These are phyloP conservation scores for Podaxis sp. DNA, from an alignment of 768 basidiomycete species.

Conservation along the genomic window DNA sequence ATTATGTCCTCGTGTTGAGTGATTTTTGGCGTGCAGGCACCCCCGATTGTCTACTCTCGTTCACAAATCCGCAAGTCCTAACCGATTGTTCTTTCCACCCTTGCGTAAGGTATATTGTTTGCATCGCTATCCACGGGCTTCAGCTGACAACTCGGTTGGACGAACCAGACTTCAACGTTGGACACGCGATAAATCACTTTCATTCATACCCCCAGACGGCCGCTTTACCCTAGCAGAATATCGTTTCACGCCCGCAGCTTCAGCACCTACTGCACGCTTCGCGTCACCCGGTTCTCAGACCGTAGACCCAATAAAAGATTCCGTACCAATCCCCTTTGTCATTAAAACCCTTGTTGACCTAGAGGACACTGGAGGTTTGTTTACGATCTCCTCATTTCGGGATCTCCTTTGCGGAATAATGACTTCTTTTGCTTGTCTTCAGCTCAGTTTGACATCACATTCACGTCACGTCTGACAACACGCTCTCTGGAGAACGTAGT, in stretches of 20 bases:
- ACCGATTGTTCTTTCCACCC: constrained; percentile 88
- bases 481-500: constrained; percentile 70
- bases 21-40: constrained; percentile 50
- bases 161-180: constrained; percentile 69
- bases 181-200: constrained; percentile 71
- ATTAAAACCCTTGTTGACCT: constrained; percentile 49
- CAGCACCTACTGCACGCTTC: constrained; percentile 27
- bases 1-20: constrained; percentile 11
- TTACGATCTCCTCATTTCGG: background rate
- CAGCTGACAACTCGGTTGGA: background rate
- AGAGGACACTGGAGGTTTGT: constrained; percentile 40
- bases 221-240: constrained; percentile 84
- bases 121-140: constrained; percentile 7
- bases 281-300: constrained; percentile 20
- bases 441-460: constrained; percentile 61
- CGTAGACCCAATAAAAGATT: constrained; percentile 32
- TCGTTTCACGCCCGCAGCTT: constrained; percentile 52
- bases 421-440: background rate
- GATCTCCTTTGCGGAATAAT: background rate
- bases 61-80: constrained; percentile 72
- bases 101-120: constrained; percentile 71
- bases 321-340: constrained; percentile 49
- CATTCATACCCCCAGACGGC: constrained; percentile 94
- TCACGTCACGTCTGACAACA: constrained; percentile 61
- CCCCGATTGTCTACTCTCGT: constrained; percentile 81